Percentiles rank a stretch among this genome's conserved stretches.
phyloP scores from a whole-genome alignment of 164 flowering plant species.

The Vitis labrusca region DNA sequence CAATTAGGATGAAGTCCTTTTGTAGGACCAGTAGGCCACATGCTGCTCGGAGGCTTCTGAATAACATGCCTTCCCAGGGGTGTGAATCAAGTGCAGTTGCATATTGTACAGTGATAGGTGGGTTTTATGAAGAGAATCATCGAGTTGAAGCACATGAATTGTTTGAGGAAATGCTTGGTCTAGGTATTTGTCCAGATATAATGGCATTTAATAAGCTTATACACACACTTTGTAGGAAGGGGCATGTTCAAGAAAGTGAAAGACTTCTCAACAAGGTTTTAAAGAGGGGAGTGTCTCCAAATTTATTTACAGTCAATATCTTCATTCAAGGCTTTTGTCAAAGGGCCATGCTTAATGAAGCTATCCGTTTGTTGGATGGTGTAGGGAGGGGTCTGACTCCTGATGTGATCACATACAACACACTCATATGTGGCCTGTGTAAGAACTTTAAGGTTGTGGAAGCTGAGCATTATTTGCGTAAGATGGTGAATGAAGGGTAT shows the following conservation, averaged over 20 bases:
- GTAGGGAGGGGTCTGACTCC: conserved; percentile 48
- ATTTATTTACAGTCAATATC: conserved; percentile 73
- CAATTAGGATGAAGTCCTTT: conserved; percentile 87
- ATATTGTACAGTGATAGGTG: conserved; percentile 79
- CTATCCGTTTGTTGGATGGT: conserved; percentile 44
- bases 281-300: conserved; percentile 71
- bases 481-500: conserved; percentile 75
- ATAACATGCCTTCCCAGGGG: conserved; percentile 66
- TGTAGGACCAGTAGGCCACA: conserved; percentile 72
- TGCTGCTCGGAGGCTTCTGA: conserved; percentile 82
- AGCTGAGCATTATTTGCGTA: conserved; percentile 65
- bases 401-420: conserved; percentile 82
- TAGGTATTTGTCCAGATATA: conserved; percentile 55
- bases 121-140: conserved; percentile 61
- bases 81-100: conserved; percentile 71
- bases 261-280: conserved; percentile 68
- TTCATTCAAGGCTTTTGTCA: conserved; percentile 77
- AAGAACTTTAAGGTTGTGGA: conserved; percentile 56
- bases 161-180: conserved; percentile 71
- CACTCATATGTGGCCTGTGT: conserved; percentile 75
- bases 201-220: conserved; percentile 78
- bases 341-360: conserved; percentile 39
- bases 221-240: conserved; percentile 61
- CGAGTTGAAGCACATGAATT: conserved; percentile 51
- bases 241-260: conserved; percentile 60